These are phyloP conservation scores for Sicyos baderoa DNA, from an alignment of 306 rosid genomes.

Conservation along the genomic window DNA sequence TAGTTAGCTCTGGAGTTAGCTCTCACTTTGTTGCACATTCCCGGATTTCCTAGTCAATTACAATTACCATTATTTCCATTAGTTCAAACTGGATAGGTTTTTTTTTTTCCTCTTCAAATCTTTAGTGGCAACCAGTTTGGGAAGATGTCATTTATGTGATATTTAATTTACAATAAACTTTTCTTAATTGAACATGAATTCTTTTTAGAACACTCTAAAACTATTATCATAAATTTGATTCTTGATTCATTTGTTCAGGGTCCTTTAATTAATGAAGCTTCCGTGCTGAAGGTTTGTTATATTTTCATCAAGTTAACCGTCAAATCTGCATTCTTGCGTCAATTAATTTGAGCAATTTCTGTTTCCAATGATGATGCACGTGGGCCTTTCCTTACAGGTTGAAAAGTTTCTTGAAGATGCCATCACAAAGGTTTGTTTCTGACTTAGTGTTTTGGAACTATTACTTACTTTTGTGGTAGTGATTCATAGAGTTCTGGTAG, in stretches of 20 bases:
- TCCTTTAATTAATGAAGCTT: conserved; percentile 96
- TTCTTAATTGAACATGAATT: background rate
- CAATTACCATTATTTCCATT: background rate
- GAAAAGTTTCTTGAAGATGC: conserved; percentile 79
- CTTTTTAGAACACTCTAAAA: background rate
- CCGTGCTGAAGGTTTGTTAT: conserved; percentile 70
- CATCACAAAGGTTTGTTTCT: conserved; percentile 64
- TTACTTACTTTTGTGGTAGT: background rate
- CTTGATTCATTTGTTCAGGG: conserved; percentile 45
- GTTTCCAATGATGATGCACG: conserved; percentile 17
- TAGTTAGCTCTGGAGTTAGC: no score
- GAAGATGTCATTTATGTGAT: background rate
- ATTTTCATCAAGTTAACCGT: background rate
- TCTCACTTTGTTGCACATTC: background rate
- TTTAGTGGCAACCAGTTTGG: background rate
- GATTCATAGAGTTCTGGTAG: background rate
- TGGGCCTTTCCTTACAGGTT: conserved; percentile 49
- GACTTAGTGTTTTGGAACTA: conserved; percentile 20
- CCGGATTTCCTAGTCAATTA: background rate
- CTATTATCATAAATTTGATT: conserved; percentile 1
- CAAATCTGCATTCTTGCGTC: conserved; percentile 5
- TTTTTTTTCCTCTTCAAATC: background rate
- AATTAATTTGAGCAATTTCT: background rate
- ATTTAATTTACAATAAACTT: background rate
- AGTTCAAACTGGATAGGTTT: background rate